These are phyloP conservation scores for Tremellales sp. DNA, from an alignment of 1,284 basidiomycete species.

Conservation along the genomic window DNA sequence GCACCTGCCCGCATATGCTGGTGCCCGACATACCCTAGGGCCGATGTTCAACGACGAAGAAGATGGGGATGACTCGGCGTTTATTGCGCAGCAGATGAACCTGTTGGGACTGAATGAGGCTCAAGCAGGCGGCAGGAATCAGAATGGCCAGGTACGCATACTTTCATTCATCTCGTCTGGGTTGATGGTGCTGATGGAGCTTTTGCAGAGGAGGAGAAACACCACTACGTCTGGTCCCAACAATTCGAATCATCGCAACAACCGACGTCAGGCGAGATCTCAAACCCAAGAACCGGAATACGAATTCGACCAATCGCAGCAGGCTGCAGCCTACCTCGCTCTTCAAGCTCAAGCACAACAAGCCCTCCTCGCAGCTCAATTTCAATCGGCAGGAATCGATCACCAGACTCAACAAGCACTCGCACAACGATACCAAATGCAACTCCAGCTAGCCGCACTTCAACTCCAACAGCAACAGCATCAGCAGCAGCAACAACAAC, in stretches of 20 bases:
- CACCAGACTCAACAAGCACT: constrained; percentile 1
- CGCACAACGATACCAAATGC: neutral
- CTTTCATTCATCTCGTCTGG: too few species aligned
- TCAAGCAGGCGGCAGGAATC: too few species aligned
- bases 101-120: constrained; percentile 29
- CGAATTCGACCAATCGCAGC: neutral
- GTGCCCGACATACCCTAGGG: constrained; percentile 38
- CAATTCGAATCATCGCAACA: neutral
- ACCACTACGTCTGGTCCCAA: neutral
- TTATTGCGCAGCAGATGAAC: constrained; percentile 41
- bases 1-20: constrained; percentile 20
- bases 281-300: neutral
- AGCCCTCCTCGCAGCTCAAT: neutral
- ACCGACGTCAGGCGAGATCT: neutral
- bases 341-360: constrained; percentile 2
- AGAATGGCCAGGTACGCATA: too few species aligned
- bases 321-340: neutral
- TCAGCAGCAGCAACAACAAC: constrained; percentile 10
- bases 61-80: constrained; percentile 42
- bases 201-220: neutral
- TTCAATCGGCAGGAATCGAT: neutral
- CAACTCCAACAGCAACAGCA: constrained; percentile 7
- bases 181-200: too few species aligned
- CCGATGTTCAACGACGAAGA: constrained; percentile 43
- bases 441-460: neutral